These are phyloP conservation scores for Lathyrus oleraceus DNA, from an alignment of 306 rosid species.

Conservation along the genomic window DNA sequence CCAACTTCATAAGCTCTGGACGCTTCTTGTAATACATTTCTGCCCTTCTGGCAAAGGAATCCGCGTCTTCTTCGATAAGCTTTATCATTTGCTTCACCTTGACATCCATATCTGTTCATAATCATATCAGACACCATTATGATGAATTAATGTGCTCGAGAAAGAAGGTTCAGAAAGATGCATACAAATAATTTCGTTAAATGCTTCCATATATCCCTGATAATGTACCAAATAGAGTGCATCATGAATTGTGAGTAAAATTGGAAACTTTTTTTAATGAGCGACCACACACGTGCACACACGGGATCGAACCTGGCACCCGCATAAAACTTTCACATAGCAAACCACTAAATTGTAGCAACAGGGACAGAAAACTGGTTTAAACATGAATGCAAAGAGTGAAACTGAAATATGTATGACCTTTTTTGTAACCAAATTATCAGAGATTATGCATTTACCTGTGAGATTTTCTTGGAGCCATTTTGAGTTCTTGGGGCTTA, in stretches of 20 bases:
- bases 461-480: conserved; percentile 97
- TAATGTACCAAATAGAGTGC: background rate
- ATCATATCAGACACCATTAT: background rate
- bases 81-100: conserved; percentile 97
- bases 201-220: background rate
- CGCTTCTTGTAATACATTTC: conserved; percentile 98
- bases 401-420: background rate
- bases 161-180: background rate
- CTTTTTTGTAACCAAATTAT: background rate
- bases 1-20: conserved; percentile 97
- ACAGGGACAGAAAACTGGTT: too few species aligned
- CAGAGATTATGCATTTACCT: conserved; percentile 42
- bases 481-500: conserved; percentile 92
- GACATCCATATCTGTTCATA: conserved; percentile 71
- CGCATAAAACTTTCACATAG: too few species aligned
- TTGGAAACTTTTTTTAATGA: background rate
- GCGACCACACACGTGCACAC: too few species aligned
- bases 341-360: too few species aligned
- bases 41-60: conserved; percentile 98
- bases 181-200: background rate
- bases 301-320: too few species aligned
- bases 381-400: background rate
- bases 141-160: conserved; percentile 13
- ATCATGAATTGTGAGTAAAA: background rate
- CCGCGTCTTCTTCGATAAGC: conserved; percentile 96